Evolutionary conservation across 75 land plant species (phyloP).

Genomic region (Selaginella moellendorffii): DNA sequence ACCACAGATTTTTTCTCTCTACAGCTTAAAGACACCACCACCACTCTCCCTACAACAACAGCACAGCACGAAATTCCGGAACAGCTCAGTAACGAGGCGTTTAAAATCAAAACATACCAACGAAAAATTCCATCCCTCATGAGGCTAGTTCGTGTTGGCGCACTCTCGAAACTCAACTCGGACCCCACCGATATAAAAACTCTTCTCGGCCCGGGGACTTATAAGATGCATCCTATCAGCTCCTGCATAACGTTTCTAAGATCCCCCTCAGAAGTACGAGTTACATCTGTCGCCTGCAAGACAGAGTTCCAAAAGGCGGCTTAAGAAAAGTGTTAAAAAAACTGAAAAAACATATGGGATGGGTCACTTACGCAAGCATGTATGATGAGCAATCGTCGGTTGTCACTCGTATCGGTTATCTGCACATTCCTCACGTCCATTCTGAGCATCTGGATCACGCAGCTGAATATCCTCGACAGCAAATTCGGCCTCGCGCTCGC

Average conservation of each 20-base stretch:
- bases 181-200: not conserved
- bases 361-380: slow-evolving; percentile 54
- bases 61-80: not conserved
- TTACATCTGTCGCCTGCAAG: not conserved
- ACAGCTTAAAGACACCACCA: no score
- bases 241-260: not conserved
- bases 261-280: not conserved
- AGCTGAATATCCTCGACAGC: slow-evolving; percentile 26
- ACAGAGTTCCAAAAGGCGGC: no score
- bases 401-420: slow-evolving; percentile 23
- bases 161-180: no score
- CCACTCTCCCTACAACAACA: no score
- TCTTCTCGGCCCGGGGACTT: not conserved
- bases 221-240: not conserved
- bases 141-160: no score
- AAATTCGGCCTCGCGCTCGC: slow-evolving; percentile 31
- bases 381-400: slow-evolving; percentile 36
- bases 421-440: slow-evolving; percentile 45
- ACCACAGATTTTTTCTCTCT: no score
- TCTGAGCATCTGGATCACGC: slow-evolving; percentile 41
- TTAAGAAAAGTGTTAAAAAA: no score
- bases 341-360: not conserved
- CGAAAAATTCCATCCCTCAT: not conserved
- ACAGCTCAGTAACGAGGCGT: not conserved
- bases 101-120: not conserved